Conservation (phyloP, 139 green algal genomes). For the Volvox africanus region DNA sequence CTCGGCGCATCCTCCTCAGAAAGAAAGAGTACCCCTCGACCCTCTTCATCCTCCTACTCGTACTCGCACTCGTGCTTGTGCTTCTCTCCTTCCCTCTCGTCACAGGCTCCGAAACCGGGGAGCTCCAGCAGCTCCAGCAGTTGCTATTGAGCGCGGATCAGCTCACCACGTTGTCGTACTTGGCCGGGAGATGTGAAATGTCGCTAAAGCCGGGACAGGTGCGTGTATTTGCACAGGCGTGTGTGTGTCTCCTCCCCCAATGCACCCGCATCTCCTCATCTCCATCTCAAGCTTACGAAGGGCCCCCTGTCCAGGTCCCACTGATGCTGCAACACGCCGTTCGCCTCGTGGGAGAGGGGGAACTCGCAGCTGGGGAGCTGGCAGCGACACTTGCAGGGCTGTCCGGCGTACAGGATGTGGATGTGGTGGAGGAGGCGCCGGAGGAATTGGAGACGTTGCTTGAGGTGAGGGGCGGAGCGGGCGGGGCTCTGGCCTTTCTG, state of each 20-base stretch:
- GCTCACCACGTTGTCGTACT: background rate
- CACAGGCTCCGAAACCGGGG: background rate
- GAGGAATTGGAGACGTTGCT: background rate
- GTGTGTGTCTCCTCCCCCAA: too few relatives aligned
- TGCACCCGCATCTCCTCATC: too few relatives aligned
- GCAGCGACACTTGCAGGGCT: conserved; percentile 10
- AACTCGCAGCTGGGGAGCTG: background rate
- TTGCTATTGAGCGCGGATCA: conserved; percentile 11
- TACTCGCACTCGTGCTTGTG: background rate
- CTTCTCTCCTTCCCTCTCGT: background rate
- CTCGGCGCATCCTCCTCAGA: too few relatives aligned
- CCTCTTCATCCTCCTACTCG: too few relatives aligned
- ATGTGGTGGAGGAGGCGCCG: background rate
- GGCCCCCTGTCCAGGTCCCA: background rate
- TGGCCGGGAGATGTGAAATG: background rate
- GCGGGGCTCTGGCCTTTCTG: too few relatives aligned
- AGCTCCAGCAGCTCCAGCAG: conserved; percentile 22
- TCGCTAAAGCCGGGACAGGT: background rate
- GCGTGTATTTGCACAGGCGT: background rate
- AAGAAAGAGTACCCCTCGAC: too few relatives aligned
- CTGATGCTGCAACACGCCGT: conserved; percentile 13
- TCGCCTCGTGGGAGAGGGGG: background rate
- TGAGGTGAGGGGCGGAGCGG: background rate
- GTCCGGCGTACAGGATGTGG: background rate
- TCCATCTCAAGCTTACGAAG: too few relatives aligned